Percentiles rank a stretch among this genome's conserved stretches.
Conservation (phyloP, 257 asterid species). For the Handroanthus guayacan region DNA sequence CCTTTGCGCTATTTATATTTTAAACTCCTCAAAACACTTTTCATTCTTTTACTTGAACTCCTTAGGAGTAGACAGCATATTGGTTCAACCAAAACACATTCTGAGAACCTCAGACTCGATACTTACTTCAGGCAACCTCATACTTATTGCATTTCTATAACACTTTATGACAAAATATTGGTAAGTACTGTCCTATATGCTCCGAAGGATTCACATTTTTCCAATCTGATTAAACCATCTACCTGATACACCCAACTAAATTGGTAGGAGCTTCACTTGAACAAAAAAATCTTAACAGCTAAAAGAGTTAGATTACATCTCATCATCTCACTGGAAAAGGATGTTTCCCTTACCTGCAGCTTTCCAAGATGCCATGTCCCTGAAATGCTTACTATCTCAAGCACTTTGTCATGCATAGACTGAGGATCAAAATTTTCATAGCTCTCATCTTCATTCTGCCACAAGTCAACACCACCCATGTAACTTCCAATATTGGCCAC, state of each 20-base stretch:
- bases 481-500: conserved; percentile 96
- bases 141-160: conserved; percentile 11
- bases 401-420: conserved; percentile 97
- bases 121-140: conserved; percentile 12
- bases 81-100: background rate
- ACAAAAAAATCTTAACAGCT: conserved; percentile 5
- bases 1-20: background rate
- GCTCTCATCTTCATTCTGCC: conserved; percentile 97
- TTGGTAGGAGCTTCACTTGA: conserved; percentile 6
- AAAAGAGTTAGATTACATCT: background rate
- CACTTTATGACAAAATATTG: background rate
- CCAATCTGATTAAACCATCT: conserved; percentile 16
- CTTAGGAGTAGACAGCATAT: background rate
- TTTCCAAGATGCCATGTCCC: conserved; percentile 99
- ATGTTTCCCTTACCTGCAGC: conserved; percentile 72
- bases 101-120: conserved; percentile 2
- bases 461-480: conserved; percentile 99
- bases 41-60: background rate
- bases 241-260: conserved; percentile 26
- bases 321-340: conserved; percentile 15
- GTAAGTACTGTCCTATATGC: conserved; percentile 12
- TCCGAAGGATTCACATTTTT: conserved; percentile 23
- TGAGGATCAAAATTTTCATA: conserved; percentile 94
- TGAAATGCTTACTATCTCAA: conserved; percentile 96
- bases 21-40: background rate